Conservation (phyloP, 345 rosid genomes). For the Eucalyptus coolabah region DNA sequence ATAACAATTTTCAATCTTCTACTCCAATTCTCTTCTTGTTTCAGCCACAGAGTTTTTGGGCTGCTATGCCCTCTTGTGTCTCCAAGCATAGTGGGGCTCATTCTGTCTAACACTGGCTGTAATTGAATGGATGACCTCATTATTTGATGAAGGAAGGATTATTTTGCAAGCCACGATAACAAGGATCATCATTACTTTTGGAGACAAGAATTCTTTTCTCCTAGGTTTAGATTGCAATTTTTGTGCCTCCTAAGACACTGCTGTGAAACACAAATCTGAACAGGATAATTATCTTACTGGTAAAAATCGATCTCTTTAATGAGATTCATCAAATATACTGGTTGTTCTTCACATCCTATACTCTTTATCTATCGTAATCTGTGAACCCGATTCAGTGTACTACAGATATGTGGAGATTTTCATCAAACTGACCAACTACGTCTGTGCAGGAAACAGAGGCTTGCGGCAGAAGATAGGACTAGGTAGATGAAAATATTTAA, state of each 20-base stretch:
- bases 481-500: background rate
- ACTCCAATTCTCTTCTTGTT: background rate
- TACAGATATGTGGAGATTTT: background rate
- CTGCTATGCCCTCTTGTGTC: background rate
- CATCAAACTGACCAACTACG: background rate
- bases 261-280: background rate
- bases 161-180: background rate
- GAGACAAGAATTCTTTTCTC: background rate
- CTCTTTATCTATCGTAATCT: background rate
- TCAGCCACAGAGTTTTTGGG: background rate
- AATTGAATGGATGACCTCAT: background rate
- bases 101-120: background rate
- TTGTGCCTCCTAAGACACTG: background rate
- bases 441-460: background rate
- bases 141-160: background rate
- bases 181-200: background rate
- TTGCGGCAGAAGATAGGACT: background rate
- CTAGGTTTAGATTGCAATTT: background rate
- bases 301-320: background rate
- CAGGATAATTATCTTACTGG: background rate
- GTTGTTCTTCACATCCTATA: background rate
- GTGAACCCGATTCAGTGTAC: background rate
- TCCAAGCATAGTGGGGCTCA: background rate
- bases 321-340: background rate
- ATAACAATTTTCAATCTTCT: background rate